phyloP scores from a whole-genome alignment of 768 basidiomycete species.

The Tylopilus cervinicoccineus region DNA sequence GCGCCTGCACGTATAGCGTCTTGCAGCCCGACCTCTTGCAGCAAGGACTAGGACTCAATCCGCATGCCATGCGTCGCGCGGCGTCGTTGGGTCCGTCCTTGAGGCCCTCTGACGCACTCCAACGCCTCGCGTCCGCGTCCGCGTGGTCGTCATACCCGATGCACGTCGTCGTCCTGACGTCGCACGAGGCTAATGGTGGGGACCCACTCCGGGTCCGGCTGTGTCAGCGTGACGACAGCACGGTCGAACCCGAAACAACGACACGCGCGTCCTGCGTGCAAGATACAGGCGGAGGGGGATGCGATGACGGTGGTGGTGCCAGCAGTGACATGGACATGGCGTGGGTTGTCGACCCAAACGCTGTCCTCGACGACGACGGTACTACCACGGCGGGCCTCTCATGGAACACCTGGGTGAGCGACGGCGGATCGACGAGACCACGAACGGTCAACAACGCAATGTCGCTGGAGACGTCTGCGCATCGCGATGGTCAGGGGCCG shows the following conservation, averaged over 20 bases:
- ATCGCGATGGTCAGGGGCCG: too few species aligned
- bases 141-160: conserved; percentile 1
- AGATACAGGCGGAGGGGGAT: background rate
- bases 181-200: background rate
- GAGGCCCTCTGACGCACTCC: too few species aligned
- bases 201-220: background rate
- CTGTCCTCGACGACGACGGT: background rate
- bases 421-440: too few species aligned
- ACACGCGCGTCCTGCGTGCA: background rate
- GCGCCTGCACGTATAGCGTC: too few species aligned
- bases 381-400: background rate
- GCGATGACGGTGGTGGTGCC: background rate
- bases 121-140: background rate
- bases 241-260: background rate
- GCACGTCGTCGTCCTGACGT: background rate
- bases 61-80: background rate
- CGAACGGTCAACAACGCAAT: too few species aligned
- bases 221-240: background rate
- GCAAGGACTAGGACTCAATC: background rate
- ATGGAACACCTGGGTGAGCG: background rate
- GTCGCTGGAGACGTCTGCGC: too few species aligned
- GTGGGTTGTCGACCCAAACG: background rate
- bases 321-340: background rate
- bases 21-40: background rate
- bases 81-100: too few species aligned